phyloP scores from a whole-genome alignment of 2,329 filamentous ascomycete genomes.

The Onygenales sp. region DNA sequence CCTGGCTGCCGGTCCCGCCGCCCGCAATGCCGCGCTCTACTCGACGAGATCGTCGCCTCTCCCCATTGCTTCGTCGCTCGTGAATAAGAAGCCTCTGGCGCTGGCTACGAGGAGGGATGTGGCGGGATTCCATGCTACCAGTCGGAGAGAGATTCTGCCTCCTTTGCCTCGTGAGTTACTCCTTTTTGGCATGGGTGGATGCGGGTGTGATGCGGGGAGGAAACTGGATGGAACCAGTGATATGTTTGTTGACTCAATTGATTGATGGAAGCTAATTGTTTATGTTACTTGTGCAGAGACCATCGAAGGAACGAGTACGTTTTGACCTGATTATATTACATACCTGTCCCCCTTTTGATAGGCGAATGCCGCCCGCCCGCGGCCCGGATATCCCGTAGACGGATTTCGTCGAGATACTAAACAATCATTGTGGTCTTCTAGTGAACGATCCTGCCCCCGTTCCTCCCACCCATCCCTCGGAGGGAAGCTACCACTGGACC shows the following conservation, averaged over 20 bases:
- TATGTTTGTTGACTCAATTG: not conserved
- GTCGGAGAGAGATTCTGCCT: slow-evolving; percentile 66
- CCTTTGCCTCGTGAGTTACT: slow-evolving; percentile 67
- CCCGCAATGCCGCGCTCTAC: slow-evolving; percentile 12
- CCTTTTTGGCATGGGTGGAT: not conserved
- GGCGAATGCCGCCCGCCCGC: not conserved
- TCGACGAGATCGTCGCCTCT: slow-evolving; percentile 12
- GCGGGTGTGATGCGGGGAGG: not conserved
- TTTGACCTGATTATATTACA: not conserved
- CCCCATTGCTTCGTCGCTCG: slow-evolving; percentile 6
- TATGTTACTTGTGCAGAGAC: slow-evolving; percentile 45
- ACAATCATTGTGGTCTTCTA: slow-evolving; percentile 19
- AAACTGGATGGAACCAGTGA: not conserved
- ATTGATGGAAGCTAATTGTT: slow-evolving; percentile 33
- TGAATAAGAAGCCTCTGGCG: slow-evolving; percentile 8
- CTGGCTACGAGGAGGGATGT: slow-evolving; percentile 25
- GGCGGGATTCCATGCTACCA: slow-evolving; percentile 76
- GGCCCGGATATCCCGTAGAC: not conserved
- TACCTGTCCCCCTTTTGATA: not conserved
- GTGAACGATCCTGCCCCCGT: slow-evolving; percentile 81
- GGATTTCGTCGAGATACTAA: not conserved
- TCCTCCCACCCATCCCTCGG: slow-evolving; percentile 60
- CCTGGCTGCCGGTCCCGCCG: slow-evolving; percentile 23
- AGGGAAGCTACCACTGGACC: slow-evolving; percentile 98
- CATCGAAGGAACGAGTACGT: slow-evolving; percentile 64